phyloP scores from a whole-genome alignment of 1,139 yeast genomes.

The Geotrichum siamense region DNA sequence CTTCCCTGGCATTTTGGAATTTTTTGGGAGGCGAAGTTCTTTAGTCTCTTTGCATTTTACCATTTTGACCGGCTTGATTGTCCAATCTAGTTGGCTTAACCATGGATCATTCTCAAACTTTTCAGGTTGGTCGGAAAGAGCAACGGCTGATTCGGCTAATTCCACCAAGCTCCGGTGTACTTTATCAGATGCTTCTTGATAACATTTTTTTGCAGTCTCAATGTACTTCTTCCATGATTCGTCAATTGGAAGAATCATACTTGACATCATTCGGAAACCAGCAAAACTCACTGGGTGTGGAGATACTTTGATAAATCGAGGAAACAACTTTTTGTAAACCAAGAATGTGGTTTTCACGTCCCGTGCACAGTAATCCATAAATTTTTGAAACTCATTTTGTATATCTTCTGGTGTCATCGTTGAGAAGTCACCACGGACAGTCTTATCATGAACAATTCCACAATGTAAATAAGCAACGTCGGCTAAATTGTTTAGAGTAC shows the following conservation, averaged over 20 bases:
- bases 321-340: constrained; percentile 63
- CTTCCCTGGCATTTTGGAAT: constrained; percentile 78
- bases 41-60: constrained; percentile 64
- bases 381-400: constrained; percentile 47
- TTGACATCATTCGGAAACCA: constrained; percentile 68
- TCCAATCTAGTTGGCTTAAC: constrained; percentile 89
- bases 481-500: constrained; percentile 73
- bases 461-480: constrained; percentile 81
- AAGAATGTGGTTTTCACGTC: constrained; percentile 74
- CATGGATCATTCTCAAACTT: constrained; percentile 58
- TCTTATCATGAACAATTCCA: constrained; percentile 58
- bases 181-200: constrained; percentile 49
- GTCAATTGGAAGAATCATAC: constrained; percentile 76
- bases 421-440: constrained; percentile 57
- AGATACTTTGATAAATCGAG: constrained; percentile 55
- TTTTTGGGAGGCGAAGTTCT: constrained; percentile 40
- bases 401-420: constrained; percentile 49
- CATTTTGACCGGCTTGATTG: constrained; percentile 49
- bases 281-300: constrained; percentile 97
- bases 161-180: constrained; percentile 54
- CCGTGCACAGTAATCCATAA: constrained; percentile 75
- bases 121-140: constrained; percentile 34
- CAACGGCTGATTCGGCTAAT: constrained; percentile 56
- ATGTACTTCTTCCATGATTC: constrained; percentile 66
- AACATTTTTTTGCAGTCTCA: constrained; percentile 58